Base-by-base conservation (phyloP, 208 protist genomes). In the Blechomonas ayalai region DNA sequence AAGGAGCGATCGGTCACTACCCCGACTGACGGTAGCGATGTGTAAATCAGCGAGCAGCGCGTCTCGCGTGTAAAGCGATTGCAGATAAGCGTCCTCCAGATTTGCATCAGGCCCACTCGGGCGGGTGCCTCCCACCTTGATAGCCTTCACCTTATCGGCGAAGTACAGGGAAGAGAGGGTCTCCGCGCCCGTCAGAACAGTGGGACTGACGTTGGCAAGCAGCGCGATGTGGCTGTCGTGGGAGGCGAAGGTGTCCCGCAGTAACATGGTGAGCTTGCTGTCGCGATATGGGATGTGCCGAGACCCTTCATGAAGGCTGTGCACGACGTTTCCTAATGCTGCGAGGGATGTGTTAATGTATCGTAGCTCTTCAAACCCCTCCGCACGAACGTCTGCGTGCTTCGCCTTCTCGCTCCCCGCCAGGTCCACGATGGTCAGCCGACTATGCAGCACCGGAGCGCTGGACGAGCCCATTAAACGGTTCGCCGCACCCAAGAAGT, bases 291-390 rank as follows among this genome's bases (percentile, higher is more conserved):
- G 83, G 29, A 92, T 73, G 50, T 90, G 78, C 42, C 60, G 53
- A 2, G 69, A 61, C 24, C 83, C 80, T 66, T 82, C 70, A 62
- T 86, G 58, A 31, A 97, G 59, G 28, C 60, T 70, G 57, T 91
- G 71, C 49, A 97, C 92, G 13, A 97, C 92, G 51, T 92, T 93
- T 27, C 90, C 90, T 15, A 97, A 79, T 4, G 86, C 67, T 23
- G 92, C 92, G 18, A 97, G 84, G 38, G 81, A 94, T 51, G 75
- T 72, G 71, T 97, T 97, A 55, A 97, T 97, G 9, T 60, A 56
- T 23, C 79, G 82, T 7, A 86, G 73, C 59, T 98, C 91, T 37
- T 74, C 61, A 16, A 93, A 51, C n/a, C 70, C 75, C 16, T 74
- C 59, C 28, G 80, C 82, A 13, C 67, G 61, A 4, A 89, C 86